phyloP scores from a whole-genome alignment of 208 protist genomes.

The Plasmodiophora brassicae region DNA sequence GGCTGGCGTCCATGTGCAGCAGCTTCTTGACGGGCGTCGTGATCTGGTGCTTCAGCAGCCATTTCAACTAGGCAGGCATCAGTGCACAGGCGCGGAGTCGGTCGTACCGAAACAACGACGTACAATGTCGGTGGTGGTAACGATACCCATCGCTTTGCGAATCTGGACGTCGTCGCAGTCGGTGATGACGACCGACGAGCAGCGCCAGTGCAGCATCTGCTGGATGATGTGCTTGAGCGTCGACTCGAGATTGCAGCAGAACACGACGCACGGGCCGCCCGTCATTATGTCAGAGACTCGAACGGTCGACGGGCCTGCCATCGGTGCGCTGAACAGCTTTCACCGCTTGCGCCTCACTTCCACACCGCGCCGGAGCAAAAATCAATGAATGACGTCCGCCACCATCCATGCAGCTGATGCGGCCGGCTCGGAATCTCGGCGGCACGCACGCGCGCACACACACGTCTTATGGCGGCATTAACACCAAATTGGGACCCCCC shows the following conservation, averaged over 20 bases:
- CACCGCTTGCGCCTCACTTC: too few species aligned
- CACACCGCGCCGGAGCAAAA: too few species aligned
- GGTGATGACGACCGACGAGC: conserved; percentile 7
- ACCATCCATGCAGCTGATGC: too few species aligned
- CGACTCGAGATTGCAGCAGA: too few species aligned
- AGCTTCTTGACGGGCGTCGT: background rate
- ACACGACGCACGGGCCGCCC: background rate
- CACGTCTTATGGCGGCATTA: too few species aligned
- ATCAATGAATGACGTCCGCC: too few species aligned
- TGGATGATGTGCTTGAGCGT: background rate
- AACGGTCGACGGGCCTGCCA: too few species aligned
- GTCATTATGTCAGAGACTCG: conserved; percentile 5
- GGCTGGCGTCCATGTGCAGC: background rate
- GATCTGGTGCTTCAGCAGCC: background rate
- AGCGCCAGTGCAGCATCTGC: background rate
- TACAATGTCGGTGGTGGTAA: background rate
- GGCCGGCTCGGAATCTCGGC: too few species aligned
- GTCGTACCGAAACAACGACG: background rate
- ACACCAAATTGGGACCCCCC: too few species aligned
- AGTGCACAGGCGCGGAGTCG: too few species aligned
- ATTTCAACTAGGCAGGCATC: background rate
- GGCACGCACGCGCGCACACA: too few species aligned
- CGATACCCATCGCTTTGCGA: background rate
- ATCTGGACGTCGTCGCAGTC: background rate
- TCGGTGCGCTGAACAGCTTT: too few species aligned